These are phyloP conservation scores for Gossypium mustelinum DNA, from an alignment of 345 rosid species.

Conservation along the genomic window DNA sequence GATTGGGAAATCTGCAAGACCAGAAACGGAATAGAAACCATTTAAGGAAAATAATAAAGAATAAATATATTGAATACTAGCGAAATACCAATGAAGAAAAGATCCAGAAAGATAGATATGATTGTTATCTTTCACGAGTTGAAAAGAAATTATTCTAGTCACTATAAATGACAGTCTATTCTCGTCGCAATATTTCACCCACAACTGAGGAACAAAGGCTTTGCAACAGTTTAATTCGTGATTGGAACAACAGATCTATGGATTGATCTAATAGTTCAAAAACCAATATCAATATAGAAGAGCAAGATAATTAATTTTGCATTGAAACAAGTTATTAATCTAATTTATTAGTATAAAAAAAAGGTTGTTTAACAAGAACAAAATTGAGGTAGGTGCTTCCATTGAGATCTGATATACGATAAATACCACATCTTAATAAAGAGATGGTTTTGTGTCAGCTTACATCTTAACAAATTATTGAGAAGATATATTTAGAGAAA, in stretches of 20 bases:
- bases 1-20: constrained; percentile 58
- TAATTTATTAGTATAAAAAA: not conserved
- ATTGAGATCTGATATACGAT: not conserved
- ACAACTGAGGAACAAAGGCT: not conserved
- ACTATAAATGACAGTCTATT: not conserved
- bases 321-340: not conserved
- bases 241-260: not conserved
- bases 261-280: not conserved
- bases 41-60: constrained; percentile 10
- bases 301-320: not conserved
- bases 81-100: not conserved
- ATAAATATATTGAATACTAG: not conserved
- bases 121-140: not conserved
- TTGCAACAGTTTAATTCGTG: not conserved
- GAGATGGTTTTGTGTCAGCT: not conserved
- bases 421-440: not conserved
- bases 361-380: not conserved
- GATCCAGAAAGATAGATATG: not conserved
- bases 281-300: not conserved
- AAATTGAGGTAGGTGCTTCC: not conserved
- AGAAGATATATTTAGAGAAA: not conserved
- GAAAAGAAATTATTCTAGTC: not conserved
- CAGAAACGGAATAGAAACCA: not conserved
- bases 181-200: not conserved
- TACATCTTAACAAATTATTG: not conserved